Conservation (phyloP, 352 stramenopile genomes). For the Phytopythium sindhum region DNA sequence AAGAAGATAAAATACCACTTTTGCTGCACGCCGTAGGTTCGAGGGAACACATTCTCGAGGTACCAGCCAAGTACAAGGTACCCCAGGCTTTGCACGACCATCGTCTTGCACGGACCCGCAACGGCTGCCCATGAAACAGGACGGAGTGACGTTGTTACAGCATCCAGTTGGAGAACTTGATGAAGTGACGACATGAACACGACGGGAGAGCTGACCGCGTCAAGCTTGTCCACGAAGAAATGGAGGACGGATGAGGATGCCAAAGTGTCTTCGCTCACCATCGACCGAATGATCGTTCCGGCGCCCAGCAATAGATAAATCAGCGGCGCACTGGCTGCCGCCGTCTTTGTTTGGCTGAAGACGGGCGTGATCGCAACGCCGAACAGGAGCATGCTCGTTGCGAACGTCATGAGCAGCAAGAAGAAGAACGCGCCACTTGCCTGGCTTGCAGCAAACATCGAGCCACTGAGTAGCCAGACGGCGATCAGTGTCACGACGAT, state of each 20-base stretch:
- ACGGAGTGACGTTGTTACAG: constrained; percentile 25
- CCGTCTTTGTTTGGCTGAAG: constrained; percentile 71
- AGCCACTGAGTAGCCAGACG: constrained; percentile 46
- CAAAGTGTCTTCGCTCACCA: constrained; percentile 48
- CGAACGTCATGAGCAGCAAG: constrained; percentile 55
- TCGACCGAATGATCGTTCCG: constrained; percentile 46
- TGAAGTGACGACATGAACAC: constrained; percentile 68
- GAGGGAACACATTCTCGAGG: constrained; percentile 91
- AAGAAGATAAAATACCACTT: constrained; percentile 93
- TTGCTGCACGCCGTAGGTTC: constrained; percentile 85
- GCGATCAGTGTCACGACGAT: constrained; percentile 45
- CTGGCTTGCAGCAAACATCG: constrained; percentile 53
- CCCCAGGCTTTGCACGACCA: constrained; percentile 79
- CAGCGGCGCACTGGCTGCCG: constrained; percentile 53
- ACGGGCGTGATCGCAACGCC: constrained; percentile 68
- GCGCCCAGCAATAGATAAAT: constrained; percentile 60
- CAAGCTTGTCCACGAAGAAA: constrained; percentile 31
- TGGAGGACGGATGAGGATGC: constrained; percentile 28
- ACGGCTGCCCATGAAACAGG: constrained; percentile 50
- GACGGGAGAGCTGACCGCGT: constrained; percentile 57
- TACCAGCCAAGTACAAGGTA: constrained; percentile 93
- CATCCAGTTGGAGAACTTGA: constrained; percentile 51
- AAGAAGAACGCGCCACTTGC: constrained; percentile 51
- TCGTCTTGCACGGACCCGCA: constrained; percentile 40
- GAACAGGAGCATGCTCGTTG: constrained; percentile 64